Base-by-base conservation (phyloP, 2,329 filamentous ascomycete genomes). In the Epicoccum nigrum region DNA sequence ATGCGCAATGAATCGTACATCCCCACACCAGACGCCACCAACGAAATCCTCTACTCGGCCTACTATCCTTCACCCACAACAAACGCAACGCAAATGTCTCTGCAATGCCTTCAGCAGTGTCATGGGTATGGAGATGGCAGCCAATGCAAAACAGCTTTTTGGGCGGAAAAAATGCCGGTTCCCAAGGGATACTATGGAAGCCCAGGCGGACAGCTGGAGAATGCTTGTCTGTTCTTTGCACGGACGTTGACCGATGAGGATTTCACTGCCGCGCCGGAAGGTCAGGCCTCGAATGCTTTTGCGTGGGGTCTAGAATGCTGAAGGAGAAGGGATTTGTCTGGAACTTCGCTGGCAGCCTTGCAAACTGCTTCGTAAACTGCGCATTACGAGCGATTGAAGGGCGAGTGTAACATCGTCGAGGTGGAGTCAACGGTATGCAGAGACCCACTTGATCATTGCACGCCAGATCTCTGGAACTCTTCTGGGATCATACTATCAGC, bases 61-160 rank as follows among this genome's bases (percentile, higher is more conserved):
- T 72, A 71, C 61, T 76, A 74, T 53, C 63, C 68, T 15, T 57
- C 66, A 4, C 57, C 57, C 32, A 56, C 67, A 2, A 52, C 63
- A 15, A 66, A 71, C 55, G 62, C 35, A 13, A 67, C 60, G 2
- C 50, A 52, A 27, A 58, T 68, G 61, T 65, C 64, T 12, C 43
- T 63, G 45, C 66, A 72, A 43, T 76, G 74, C 53, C 62, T 71
- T 3, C 45, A 76, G 52, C 74, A 76, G 53, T 77, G 75, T 60
- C 72, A 76, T 46, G 74, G 74, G 11, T 73, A 71, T 37, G 74
- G 74, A 9, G 58, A 66, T 32, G 51, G 51, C n/a, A 57, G 55
- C 8, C 56, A 70, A 31, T 77, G 75, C 60, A 69, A 70, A 47
- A 62, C 63, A 7, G 70, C 67, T 2, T 71, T 68, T 23, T 68